phyloP scores from a whole-genome alignment of 305 asterid genomes.

The Fraxinus floribunda region DNA sequence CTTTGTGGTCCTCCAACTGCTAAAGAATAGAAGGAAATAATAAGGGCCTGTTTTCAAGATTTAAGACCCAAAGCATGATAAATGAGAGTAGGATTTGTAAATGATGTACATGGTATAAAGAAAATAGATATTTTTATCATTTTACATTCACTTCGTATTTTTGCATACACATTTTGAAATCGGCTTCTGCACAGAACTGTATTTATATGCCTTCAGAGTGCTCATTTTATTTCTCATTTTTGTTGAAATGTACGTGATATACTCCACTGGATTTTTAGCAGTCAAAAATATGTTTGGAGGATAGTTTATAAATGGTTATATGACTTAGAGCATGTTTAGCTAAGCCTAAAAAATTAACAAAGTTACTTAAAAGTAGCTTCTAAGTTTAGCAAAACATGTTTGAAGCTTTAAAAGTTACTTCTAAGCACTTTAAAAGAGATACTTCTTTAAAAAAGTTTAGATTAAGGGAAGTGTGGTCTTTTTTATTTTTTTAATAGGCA shows the following conservation, averaged over 20 bases:
- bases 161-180: not conserved
- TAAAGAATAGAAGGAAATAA: not conserved
- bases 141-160: not conserved
- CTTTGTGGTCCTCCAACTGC: not conserved
- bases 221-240: slow-evolving; percentile 2
- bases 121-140: not conserved
- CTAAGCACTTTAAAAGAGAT: not conserved
- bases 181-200: not conserved
- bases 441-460: not conserved
- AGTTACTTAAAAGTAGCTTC: not conserved
- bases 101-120: not conserved
- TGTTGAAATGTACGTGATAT: not conserved
- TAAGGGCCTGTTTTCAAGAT: not conserved
- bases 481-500: not conserved
- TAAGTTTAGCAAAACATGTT: not conserved
- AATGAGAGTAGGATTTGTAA: not conserved
- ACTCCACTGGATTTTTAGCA: not conserved
- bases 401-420: not conserved
- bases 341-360: not conserved
- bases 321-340: not conserved
- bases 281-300: not conserved
- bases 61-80: slow-evolving; percentile 13
- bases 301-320: not conserved
- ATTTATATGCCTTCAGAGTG: not conserved
- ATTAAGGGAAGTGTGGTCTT: not conserved